phyloP scores from a whole-genome alignment of 2,329 filamentous ascomycete species.

The Diaporthe citriasiana region DNA sequence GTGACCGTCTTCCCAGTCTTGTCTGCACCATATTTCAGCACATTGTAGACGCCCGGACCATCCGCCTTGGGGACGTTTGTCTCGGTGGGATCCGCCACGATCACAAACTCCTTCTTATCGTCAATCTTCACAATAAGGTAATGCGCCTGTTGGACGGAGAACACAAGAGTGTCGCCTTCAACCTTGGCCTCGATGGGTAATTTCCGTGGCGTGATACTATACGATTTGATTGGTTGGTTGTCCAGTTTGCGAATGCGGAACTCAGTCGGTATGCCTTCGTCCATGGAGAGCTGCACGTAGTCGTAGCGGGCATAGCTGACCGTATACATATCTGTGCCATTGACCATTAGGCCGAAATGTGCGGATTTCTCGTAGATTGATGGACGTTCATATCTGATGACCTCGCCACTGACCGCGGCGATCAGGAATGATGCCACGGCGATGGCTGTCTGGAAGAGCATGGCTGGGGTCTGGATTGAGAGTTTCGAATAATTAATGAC shows the following conservation, averaged over 20 bases:
- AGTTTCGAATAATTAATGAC: not conserved
- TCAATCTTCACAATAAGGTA: conserved; percentile 14
- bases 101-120: conserved; percentile 14
- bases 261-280: conserved; percentile 8
- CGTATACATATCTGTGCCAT: conserved; percentile 17
- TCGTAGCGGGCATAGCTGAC: conserved; percentile 18
- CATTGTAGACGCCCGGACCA: not conserved
- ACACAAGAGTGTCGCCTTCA: not conserved
- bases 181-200: conserved; percentile 11
- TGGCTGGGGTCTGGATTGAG: not conserved
- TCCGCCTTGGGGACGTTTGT: not conserved
- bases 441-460: not conserved
- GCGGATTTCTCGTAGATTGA: conserved; percentile 7
- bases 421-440: not conserved
- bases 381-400: conserved; percentile 21
- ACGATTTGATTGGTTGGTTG: conserved; percentile 12
- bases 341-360: conserved; percentile 15
- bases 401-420: not conserved
- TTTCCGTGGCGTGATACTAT: conserved; percentile 1
- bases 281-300: conserved; percentile 17
- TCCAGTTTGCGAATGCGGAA: conserved; percentile 4
- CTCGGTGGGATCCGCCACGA: not conserved
- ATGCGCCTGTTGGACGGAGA: conserved; percentile 15
- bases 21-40: conserved; percentile 13
- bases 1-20: conserved; percentile 6